A percentile compares a stretch with the other conserved stretches of the same genome.
Conservation (phyloP, 306 rosid species). For the Calophaca sinica region DNA sequence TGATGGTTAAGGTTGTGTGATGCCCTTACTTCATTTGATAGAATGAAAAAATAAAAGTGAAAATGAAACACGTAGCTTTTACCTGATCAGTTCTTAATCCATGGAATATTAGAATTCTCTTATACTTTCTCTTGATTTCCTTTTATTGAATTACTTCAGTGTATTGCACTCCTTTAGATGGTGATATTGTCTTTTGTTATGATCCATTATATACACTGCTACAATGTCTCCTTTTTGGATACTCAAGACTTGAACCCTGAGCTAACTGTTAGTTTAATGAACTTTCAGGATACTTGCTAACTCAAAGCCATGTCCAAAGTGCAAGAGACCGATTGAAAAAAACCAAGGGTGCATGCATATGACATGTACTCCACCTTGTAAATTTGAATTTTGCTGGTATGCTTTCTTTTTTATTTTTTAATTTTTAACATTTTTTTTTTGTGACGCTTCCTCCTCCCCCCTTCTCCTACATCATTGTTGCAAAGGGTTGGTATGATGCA, state of each 20-base stretch:
- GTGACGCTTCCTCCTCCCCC: neutral
- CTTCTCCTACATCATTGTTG: constrained; percentile 6
- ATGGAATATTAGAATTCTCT: neutral
- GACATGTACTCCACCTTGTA: constrained; percentile 88
- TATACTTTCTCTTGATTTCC: neutral
- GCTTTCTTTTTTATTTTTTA: neutral
- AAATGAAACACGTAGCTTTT: neutral
- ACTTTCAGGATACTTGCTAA: constrained; percentile 78
- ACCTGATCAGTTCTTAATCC: neutral
- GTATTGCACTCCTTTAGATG: constrained; percentile 5
- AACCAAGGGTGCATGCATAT: constrained; percentile 93
- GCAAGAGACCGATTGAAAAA: constrained; percentile 91
- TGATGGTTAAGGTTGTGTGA: constrained; percentile 6
- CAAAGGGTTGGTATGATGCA: constrained; percentile 10
- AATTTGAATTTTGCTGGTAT: constrained; percentile 89
- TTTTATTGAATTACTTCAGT: constrained; percentile 13
- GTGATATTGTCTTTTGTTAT: neutral
- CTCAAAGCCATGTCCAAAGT: constrained; percentile 91
- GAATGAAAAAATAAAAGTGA: neutral
- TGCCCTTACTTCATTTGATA: neutral
- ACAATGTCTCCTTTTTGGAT: neutral
- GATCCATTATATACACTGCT: constrained; percentile 19
- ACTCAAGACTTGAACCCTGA: constrained; percentile 18
- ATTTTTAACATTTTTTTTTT: constrained; percentile 6
- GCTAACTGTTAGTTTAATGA: constrained; percentile 41